These are phyloP conservation scores for Leccinum ponderosum DNA, from an alignment of 1,284 basidiomycete species.

Conservation along the genomic window DNA sequence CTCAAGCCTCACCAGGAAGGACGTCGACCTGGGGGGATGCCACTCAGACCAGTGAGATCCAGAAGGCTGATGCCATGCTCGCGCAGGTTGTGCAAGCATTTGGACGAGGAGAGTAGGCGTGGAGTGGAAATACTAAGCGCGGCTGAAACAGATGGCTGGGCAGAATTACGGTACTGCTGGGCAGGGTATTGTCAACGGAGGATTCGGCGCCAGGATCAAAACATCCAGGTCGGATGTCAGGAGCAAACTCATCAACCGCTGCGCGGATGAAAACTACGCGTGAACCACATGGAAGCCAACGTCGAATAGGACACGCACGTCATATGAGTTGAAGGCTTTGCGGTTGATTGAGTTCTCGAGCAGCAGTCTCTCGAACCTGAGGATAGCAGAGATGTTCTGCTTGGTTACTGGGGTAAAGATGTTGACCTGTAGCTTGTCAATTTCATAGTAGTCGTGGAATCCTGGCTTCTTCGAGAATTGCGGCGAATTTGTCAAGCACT, in stretches of 20 bases:
- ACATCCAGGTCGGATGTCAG: conserved; percentile 90
- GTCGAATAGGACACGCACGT: conserved; percentile 59
- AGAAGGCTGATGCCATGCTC: too few relatives aligned
- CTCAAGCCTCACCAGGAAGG: too few relatives aligned
- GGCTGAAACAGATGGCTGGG: conserved; percentile 74
- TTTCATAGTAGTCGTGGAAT: conserved; percentile 71
- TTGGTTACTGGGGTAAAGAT: conserved; percentile 81
- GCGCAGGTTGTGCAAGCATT: too few relatives aligned
- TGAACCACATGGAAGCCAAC: conserved; percentile 16
- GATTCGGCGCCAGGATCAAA: conserved; percentile 79
- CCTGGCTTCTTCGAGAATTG: conserved; percentile 76
- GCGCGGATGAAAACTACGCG: conserved; percentile 10
- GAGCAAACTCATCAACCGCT: conserved; percentile 90
- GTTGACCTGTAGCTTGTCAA: conserved; percentile 76
- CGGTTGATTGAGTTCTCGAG: conserved; percentile 98
- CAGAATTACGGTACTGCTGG: too few relatives aligned
- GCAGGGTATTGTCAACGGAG: conserved; percentile 46
- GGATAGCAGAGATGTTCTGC: conserved; percentile 69
- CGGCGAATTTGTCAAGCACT: conserved; percentile 94
- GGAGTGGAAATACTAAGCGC: conserved; percentile 76
- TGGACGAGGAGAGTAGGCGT: conserved; percentile 43
- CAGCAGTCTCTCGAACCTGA: conserved; percentile 86
- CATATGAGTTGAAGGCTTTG: conserved; percentile 96
- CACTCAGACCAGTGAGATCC: too few relatives aligned
- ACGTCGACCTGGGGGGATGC: too few relatives aligned